These are phyloP conservation scores for Pseudozyma sp. DNA, from an alignment of 1,284 basidiomycete species.

Conservation along the genomic window DNA sequence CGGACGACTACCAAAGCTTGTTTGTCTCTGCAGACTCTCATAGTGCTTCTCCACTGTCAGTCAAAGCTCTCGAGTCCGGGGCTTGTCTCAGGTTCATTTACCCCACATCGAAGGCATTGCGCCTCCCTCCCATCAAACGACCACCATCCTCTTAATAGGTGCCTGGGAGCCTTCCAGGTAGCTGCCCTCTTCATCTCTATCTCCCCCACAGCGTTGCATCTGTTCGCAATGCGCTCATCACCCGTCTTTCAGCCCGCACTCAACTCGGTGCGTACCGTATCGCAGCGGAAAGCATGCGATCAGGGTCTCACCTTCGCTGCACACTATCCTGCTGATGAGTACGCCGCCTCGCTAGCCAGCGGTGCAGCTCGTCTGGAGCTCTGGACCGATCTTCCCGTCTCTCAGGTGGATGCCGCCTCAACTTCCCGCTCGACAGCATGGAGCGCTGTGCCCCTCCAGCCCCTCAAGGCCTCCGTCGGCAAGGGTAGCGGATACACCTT, in stretches of 20 bases:
- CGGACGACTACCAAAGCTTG: no score
- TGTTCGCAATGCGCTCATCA: conserved; percentile 20
- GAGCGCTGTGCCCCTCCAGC: conserved; percentile 24
- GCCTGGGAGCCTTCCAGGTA: background rate
- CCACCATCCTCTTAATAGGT: background rate
- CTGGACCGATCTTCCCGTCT: conserved; percentile 35
- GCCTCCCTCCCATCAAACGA: background rate
- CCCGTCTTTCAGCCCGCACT: conserved; percentile 33
- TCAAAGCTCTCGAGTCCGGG: background rate
- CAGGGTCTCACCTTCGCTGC: conserved; percentile 30
- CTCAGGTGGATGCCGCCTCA: conserved; percentile 1
- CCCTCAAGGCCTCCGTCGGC: conserved; percentile 5
- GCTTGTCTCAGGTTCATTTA: background rate
- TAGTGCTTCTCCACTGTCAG: no score
- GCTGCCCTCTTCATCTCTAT: background rate
- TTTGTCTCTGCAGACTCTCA: no score
- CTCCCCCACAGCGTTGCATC: background rate
- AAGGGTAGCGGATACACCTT: conserved; percentile 18
- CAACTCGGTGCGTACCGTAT: conserved; percentile 13
- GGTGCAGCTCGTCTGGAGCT: conserved; percentile 38
- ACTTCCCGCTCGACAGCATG: conserved; percentile 21
- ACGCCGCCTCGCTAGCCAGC: conserved; percentile 19
- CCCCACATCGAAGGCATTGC: background rate
- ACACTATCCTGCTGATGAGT: conserved; percentile 27
- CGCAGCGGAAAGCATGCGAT: conserved; percentile 8